Evolutionary conservation across 495 filamentous ascomycete species (phyloP).

Genomic region (Penicillium parvum): DNA sequence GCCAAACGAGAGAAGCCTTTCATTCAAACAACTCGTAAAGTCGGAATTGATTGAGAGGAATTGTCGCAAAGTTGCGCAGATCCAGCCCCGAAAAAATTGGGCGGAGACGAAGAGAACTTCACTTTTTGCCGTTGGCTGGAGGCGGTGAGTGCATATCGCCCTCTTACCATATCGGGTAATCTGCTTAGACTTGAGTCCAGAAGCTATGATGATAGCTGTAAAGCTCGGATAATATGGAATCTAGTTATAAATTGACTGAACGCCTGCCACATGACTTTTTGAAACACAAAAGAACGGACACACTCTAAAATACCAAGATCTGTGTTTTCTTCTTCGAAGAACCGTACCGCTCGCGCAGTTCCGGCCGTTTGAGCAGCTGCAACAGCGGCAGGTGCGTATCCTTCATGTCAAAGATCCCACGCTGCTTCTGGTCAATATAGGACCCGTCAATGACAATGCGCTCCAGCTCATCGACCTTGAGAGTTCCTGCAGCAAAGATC

Average conservation of each 20-base stretch:
- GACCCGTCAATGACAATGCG: constrained; percentile 85
- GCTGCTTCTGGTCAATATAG: constrained; percentile 86
- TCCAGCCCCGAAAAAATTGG: constrained; percentile 25
- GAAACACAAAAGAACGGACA: background rate
- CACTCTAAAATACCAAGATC: constrained; percentile 38
- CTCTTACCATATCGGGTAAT: constrained; percentile 5
- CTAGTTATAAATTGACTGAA: background rate
- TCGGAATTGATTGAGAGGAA: constrained; percentile 7
- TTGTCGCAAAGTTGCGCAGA: background rate
- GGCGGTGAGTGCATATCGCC: constrained; percentile 17
- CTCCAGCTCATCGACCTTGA: constrained; percentile 64
- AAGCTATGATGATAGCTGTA: background rate
- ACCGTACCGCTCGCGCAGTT: constrained; percentile 66
- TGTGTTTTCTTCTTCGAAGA: constrained; percentile 33
- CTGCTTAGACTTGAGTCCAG: background rate
- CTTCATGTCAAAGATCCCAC: constrained; percentile 87
- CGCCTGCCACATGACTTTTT: constrained; percentile 1
- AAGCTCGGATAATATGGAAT: background rate
- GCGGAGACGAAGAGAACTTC: constrained; percentile 27
- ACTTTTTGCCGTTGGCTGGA: constrained; percentile 19
- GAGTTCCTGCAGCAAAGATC: constrained; percentile 49
- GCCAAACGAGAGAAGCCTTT: no score
- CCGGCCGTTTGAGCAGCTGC: constrained; percentile 58
- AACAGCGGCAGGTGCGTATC: constrained; percentile 77
- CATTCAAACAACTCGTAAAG: no score